Evolutionary conservation across 108 stramenopile genomes (phyloP).

Genomic region (Cyclotella sp.): DNA sequence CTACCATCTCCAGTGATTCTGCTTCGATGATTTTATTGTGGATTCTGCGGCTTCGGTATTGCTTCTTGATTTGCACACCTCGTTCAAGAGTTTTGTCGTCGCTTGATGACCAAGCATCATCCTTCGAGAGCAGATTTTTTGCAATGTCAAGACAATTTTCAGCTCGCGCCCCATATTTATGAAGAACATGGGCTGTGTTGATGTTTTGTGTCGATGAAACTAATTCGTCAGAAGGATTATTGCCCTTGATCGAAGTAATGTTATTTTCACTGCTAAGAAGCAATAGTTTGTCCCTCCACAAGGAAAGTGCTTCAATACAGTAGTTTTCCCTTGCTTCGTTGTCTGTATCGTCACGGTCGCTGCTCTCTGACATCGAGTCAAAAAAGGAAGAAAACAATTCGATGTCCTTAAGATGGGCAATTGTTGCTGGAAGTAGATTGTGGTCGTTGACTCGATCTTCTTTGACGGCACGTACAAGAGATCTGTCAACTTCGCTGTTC

Average conservation of each 20-base stretch:
- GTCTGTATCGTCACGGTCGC: neutral
- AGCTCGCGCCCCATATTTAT: neutral
- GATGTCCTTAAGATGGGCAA: constrained; percentile 37
- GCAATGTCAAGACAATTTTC: constrained; percentile 22
- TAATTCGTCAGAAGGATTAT: no score
- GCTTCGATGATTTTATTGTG: constrained; percentile 3
- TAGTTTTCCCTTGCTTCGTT: neutral
- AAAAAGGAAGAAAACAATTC: constrained; percentile 41
- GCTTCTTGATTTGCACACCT: constrained; percentile 19
- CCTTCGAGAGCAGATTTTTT: constrained; percentile 22
- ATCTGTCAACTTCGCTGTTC: neutral
- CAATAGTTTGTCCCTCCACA: constrained; percentile 27
- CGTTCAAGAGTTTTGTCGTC: constrained; percentile 6
- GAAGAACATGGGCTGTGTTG: neutral
- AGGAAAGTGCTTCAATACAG: constrained; percentile 34
- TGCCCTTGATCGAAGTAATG: neutral
- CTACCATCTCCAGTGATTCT: constrained; percentile 13
- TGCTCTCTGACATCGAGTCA: neutral
- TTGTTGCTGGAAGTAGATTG: constrained; percentile 35
- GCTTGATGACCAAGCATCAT: constrained; percentile 29
- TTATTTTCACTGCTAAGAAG: neutral
- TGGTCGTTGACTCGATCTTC: constrained; percentile 16
- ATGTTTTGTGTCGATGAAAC: neutral
- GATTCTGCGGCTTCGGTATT: neutral
- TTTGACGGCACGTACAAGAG: constrained; percentile 16